Evolutionary conservation across 257 asterid genomes (phyloP), one percentile per base, ranked within the genome.

Genomic region (Plantago major): DNA sequence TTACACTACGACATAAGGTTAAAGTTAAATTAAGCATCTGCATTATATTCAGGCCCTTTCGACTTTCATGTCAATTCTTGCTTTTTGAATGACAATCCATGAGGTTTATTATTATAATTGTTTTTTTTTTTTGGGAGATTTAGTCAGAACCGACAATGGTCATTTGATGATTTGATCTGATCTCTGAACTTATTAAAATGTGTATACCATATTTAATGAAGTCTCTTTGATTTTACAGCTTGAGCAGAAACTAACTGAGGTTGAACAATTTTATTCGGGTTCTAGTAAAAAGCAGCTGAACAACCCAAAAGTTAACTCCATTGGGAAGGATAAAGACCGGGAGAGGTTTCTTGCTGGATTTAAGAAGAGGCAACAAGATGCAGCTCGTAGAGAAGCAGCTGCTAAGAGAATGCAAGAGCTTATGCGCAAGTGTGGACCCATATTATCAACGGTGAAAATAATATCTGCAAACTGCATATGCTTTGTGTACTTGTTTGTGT

Each of bases 321-420:
- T 44, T 12, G 58, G 44, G 72, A 90, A 85, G 76, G 87, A 80
- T 33, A 79, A 68, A 79, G 97, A 87, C 18, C 82, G 62, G 73
- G 96, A 85, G 49, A 85, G 81, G 60, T 71, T 72, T 45, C 58
- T 71, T 46, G 66, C 75, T 11, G 76, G 69, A 73, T 77, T 67
- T 69, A 82, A 67, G 58, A 90, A 69, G 71, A 76, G 89, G 75
- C 91, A 82, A 59, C 95, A 80, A 68, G 96, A 82, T 78, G 79
- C 84, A 52, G 79, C 85, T 55, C 79, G 70, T 61, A 73, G 76
- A 51, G 88, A 88, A 80, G 83, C 85, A 56, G 93, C 89, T 76
- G 70, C 80, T 63, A 83, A 74, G 81, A 84, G 96, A 74, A 90
- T 88, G 91, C 94, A 88, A 71, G 94, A 88, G 6, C 96, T 90